Percentiles rank a stretch among this genome's conserved stretches.
These are phyloP conservation scores for Penicillium paneum DNA, from an alignment of 2,329 filamentous ascomycete genomes.

Conservation along the genomic window DNA sequence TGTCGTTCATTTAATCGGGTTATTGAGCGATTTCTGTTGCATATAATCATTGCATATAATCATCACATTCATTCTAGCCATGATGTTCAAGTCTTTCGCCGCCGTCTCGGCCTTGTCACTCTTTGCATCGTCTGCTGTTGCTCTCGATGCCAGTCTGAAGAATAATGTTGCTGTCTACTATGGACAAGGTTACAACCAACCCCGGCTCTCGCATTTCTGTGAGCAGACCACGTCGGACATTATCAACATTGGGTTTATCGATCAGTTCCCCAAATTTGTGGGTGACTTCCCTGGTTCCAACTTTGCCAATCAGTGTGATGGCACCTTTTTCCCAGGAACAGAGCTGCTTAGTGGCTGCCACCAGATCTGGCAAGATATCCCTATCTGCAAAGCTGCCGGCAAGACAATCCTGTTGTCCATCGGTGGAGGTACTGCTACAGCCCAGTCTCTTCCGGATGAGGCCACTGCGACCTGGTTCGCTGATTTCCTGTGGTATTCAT, in stretches of 20 bases:
- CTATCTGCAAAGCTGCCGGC: conserved; percentile 39
- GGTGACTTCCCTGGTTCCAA: conserved; percentile 53
- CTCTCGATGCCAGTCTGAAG: conserved; percentile 42
- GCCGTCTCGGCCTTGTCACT: conserved; percentile 36
- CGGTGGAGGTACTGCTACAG: conserved; percentile 42
- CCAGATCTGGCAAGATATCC: conserved; percentile 44
- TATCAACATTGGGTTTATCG: conserved; percentile 56
- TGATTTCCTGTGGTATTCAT: conserved; percentile 51
- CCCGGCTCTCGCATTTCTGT: conserved; percentile 51
- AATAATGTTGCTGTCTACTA: conserved; percentile 55
- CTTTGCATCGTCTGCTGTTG: conserved; percentile 34
- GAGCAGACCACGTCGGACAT: conserved; percentile 52
- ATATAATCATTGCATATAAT: conserved; percentile 16
- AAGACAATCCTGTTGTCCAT: conserved; percentile 49
- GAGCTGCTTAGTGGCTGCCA: conserved; percentile 45
- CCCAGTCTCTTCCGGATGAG: conserved; percentile 45
- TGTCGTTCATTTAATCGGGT: conserved; percentile 27
- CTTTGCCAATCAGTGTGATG: conserved; percentile 56
- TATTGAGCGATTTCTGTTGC: conserved; percentile 38
- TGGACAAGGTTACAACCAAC: conserved; percentile 53
- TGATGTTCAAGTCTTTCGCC: conserved; percentile 39
- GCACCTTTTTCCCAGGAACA: conserved; percentile 39
- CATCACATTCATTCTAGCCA: conserved; percentile 33
- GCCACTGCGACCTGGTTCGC: conserved; percentile 47
- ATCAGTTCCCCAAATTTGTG: conserved; percentile 48